phyloP scores from a whole-genome alignment of 495 filamentous ascomycete genomes.

The Penicillium alfredii region DNA sequence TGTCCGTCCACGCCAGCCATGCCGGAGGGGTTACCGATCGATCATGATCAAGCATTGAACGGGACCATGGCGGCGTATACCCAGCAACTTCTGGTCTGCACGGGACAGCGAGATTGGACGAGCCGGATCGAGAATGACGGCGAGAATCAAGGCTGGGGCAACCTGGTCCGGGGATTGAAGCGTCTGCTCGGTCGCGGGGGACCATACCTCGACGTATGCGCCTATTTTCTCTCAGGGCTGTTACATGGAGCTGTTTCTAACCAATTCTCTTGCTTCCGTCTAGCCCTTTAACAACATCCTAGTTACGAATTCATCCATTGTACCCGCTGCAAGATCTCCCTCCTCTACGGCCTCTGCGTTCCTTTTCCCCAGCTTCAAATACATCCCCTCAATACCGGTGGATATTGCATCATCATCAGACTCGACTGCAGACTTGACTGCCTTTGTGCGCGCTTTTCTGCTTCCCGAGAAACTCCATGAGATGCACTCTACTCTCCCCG shows the following conservation, averaged over 20 bases:
- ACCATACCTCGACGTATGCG: slow-evolving; percentile 62
- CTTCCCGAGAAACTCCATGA: slow-evolving; percentile 54
- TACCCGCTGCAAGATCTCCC: slow-evolving; percentile 35
- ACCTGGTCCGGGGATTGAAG: slow-evolving; percentile 67
- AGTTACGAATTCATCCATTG: slow-evolving; percentile 64
- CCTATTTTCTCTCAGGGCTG: slow-evolving; percentile 2
- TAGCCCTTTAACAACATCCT: slow-evolving; percentile 78
- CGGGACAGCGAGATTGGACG: slow-evolving; percentile 74
- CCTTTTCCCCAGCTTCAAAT: slow-evolving; percentile 73
- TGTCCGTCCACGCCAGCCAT: slow-evolving; percentile 60
- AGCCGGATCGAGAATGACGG: slow-evolving; percentile 63
- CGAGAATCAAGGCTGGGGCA: slow-evolving; percentile 33
- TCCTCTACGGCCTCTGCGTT: slow-evolving; percentile 54
- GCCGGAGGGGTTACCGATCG: slow-evolving; percentile 69
- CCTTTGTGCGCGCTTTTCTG: slow-evolving; percentile 37
- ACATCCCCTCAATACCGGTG: slow-evolving; percentile 60
- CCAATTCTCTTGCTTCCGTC: too few relatives aligned
- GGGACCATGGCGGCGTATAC: slow-evolving; percentile 73
- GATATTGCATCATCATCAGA: slow-evolving; percentile 7
- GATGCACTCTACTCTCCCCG: slow-evolving; percentile 47
- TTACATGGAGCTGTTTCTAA: slow-evolving; percentile 1
- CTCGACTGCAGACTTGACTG: slow-evolving; percentile 19
- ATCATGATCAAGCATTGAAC: slow-evolving; percentile 59
- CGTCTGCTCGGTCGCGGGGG: slow-evolving; percentile 59
- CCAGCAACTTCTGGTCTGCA: slow-evolving; percentile 77